Base-by-base conservation (phyloP, 2,329 filamentous ascomycete genomes). In the Diaporthe capsici region DNA sequence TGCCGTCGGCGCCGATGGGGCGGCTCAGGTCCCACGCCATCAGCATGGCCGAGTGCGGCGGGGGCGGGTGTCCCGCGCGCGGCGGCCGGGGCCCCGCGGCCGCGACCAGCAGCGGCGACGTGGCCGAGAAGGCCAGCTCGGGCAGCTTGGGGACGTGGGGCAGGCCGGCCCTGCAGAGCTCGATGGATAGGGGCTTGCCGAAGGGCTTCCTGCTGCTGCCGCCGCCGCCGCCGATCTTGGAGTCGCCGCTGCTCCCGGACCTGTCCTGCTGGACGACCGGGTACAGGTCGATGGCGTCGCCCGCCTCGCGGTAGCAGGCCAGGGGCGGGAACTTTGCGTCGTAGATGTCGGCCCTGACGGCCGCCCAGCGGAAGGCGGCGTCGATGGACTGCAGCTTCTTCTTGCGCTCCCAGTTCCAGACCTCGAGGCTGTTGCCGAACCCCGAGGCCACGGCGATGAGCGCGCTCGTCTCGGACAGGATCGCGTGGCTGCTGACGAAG, bases 401-500 rank as follows among this genome's bases (percentile, higher is more conserved):
- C 77, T 81, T 84, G 72, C 79, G 81, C 6, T 79, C 78, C 84
- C 84, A 86, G 75, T 85, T 82, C 82, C 83, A 85, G 49, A 86
- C 81, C 65, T 86, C 84, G 37, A 86, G 79, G 4, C 81, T 79
- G 67, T 84, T 81, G 44, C 85, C 85, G 71, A 86, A 86, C 5
- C 82, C 82, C 2, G 83, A 81, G 15, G 85, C 81, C 39, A 86
- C 81, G 39, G 84, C 85, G 25, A 85, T 80, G 28, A 86, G 77
- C 47, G 78, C 82, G 17, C 80, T 80, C 0, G 84, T 76, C 77
- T 86, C 85, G 0, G 84, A 85, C 10, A 86, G 79, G 74, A 86
- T 84, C 28, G 83, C 81, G 74, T 86, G 85, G 77, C 84, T 86
- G 74, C 83, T 84, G n/a, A 86, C 84, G 71, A 86, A 81, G 76